Conservation (phyloP, 1,139 yeast genomes). For the Williopsis jadinii region DNA sequence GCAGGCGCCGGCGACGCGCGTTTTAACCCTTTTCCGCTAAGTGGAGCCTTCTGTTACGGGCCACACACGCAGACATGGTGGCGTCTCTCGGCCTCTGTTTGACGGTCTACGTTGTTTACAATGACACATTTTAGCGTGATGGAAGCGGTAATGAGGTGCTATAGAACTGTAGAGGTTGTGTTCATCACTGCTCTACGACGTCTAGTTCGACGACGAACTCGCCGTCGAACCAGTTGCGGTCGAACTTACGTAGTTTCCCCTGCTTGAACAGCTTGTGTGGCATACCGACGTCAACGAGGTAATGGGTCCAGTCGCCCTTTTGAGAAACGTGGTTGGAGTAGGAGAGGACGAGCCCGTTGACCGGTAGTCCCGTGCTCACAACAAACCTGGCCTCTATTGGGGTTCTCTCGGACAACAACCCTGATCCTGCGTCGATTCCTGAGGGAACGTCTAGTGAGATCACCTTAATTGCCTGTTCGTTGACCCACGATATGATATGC, state of each 20-base stretch:
- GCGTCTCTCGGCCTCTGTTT: no score
- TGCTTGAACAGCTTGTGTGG: slow-evolving; percentile 39
- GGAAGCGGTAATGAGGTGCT: no score
- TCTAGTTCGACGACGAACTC: slow-evolving; percentile 14
- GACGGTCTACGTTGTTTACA: no score
- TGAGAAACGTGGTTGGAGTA: slow-evolving; percentile 37
- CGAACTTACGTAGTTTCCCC: slow-evolving; percentile 37
- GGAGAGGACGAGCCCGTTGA: slow-evolving; percentile 58
- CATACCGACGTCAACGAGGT: slow-evolving; percentile 67
- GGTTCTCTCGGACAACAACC: slow-evolving; percentile 33
- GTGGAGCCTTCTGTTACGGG: no score
- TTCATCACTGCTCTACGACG: slow-evolving; percentile 4
- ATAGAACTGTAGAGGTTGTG: no score
- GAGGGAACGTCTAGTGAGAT: slow-evolving; percentile 77
- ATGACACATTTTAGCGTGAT: no score
- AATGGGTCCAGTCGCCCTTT: slow-evolving; percentile 44
- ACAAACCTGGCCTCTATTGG: slow-evolving; percentile 31
- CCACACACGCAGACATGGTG: no score
- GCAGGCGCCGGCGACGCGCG: no score
- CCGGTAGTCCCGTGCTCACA: slow-evolving; percentile 69
- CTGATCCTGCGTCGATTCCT: slow-evolving; percentile 83
- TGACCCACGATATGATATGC: slow-evolving; percentile 62
- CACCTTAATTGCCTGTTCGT: slow-evolving; percentile 40
- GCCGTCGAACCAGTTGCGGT: slow-evolving; percentile 24
- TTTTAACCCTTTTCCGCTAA: no score